Conservation (phyloP, 495 filamentous ascomycete species). For the Aspergillus carlsbadensis region DNA sequence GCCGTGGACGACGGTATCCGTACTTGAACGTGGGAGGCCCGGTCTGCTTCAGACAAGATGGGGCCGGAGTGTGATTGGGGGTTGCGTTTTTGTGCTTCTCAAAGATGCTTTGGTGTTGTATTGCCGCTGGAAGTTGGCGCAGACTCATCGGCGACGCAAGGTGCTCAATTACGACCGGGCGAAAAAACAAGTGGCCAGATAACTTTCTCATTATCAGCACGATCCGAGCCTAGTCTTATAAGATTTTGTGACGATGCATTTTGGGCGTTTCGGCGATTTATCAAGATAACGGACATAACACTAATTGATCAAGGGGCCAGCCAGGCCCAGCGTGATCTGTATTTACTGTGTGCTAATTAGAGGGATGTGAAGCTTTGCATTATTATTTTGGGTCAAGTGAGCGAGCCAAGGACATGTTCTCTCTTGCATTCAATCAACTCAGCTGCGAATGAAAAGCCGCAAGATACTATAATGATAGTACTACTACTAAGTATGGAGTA, state of each 20-base stretch:
- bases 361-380: not conserved
- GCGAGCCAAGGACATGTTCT: no score
- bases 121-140: conserved; percentile 69
- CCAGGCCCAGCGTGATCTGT: no score
- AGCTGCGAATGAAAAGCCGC: no score
- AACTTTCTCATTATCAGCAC: not conserved
- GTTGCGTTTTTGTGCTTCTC: conserved; percentile 74
- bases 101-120: conserved; percentile 76
- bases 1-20: conserved; percentile 56
- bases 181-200: conserved; percentile 33
- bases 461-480: no score
- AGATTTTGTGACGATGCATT: conserved; percentile 21
- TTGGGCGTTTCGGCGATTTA: conserved; percentile 10
- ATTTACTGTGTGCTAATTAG: not conserved
- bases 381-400: not conserved
- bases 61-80: conserved; percentile 77
- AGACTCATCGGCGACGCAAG: conserved; percentile 63
- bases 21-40: conserved; percentile 37
- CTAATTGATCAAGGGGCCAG: not conserved
- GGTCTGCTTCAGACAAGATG: conserved; percentile 72
- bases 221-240: no score
- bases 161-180: conserved; percentile 62
- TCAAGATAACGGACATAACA: not conserved
- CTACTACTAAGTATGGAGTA: no score
- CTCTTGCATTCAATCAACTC: no score